Base-by-base conservation (phyloP, 2,329 filamentous ascomycete species). In the Calonectria leucothoes region DNA sequence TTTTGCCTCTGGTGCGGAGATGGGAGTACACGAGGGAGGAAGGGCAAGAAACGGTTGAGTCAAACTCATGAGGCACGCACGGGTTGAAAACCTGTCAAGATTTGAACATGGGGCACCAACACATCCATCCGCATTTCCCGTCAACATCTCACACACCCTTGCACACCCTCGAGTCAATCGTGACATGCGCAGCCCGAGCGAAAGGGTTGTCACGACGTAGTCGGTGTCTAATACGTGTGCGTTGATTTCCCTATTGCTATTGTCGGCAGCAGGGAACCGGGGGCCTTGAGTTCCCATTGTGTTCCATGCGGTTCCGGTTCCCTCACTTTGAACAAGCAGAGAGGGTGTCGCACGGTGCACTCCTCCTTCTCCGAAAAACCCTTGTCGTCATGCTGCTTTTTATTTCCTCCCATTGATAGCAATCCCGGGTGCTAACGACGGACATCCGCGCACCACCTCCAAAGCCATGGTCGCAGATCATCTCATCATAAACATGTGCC, bases 51-150 rank as follows among this genome's bases (percentile, higher is more conserved):
- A 61, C 25, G 48, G 49, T 61, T 35, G 55, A 35, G 49, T 69
- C 65, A 59, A 52, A 49, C 52, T 72, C 59, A 64, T 33, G 39
- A 72, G 45, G 35, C 59, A 37, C 64, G 48, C 71, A 63, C 52
- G 66, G 74, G 68, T 70, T 68, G 59, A 63, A 66, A 68, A 71
- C 20, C 65, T 45, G 75, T 71, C 76, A 70, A 72, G 69, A 69
- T 69, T 73, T 52, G 68, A 77, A 64, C 72, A 72, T 74, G 77
- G 77, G 76, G 72, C 74, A 75, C 78, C 78, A 80, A 71, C 76
- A 79, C 79, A 81, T 81, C 79, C 79, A 81, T 81, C 79, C 76
- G 75, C 75, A 79, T 80, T 79, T 79, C 72, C 77, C 74, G 76
- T 78, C 75, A 69, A 78, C 76, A 75, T 79, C 74, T 75, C 74